Conservation (phyloP, 306 rosid species). For the Prunus campanulata region DNA sequence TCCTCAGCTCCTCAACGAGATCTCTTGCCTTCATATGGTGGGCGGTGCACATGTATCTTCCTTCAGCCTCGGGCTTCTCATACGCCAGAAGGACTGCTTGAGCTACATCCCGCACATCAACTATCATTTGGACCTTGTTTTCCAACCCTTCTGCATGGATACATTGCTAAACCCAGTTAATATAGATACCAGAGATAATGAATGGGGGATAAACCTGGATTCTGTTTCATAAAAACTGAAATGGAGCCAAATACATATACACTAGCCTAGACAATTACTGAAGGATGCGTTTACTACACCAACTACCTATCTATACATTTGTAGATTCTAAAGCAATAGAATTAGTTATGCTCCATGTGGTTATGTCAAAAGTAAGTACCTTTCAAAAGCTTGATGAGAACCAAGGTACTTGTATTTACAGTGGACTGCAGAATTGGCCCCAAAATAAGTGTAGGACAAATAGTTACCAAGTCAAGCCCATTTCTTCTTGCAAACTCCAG, state of each 20-base stretch:
- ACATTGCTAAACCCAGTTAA: neutral
- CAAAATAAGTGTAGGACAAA: slow-evolving; percentile 48
- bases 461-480: slow-evolving; percentile 49
- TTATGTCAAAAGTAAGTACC: slow-evolving; percentile 31
- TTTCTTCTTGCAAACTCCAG: slow-evolving; percentile 45
- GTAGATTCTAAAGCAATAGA: neutral
- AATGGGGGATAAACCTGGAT: neutral
- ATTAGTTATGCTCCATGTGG: neutral
- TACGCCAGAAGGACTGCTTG: slow-evolving; percentile 57
- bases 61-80: slow-evolving; percentile 69
- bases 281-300: neutral
- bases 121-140: slow-evolving; percentile 38
- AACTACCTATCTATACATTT: neutral
- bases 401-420: slow-evolving; percentile 56
- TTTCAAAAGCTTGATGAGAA: slow-evolving; percentile 45
- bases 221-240: neutral
- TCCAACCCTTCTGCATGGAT: slow-evolving; percentile 47
- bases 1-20: slow-evolving; percentile 54
- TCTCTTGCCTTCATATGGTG: slow-evolving; percentile 28
- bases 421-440: slow-evolving; percentile 68
- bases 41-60: slow-evolving; percentile 62
- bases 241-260: neutral
- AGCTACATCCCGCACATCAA: slow-evolving; percentile 65
- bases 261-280: neutral
- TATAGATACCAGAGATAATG: neutral